Evolutionary conservation across 2,329 filamentous ascomycete species (phyloP), one percentile per base, ranked within the genome.

Genomic region (Beauveria rudraprayagi): DNA sequence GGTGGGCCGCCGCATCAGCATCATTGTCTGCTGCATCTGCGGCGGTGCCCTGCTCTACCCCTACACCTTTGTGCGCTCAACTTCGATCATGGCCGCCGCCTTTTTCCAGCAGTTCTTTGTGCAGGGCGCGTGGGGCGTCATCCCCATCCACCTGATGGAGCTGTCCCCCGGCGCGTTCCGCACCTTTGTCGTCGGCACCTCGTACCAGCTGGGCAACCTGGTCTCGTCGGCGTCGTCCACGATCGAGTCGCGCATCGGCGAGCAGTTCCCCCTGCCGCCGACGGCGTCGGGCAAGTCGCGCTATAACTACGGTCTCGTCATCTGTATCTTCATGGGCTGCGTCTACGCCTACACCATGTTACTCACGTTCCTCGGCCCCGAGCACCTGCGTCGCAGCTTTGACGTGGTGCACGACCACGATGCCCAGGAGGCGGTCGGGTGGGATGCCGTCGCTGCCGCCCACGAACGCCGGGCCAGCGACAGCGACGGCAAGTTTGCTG

Each of bases 301-400:
- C 3, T 91, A 88, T 71, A 77, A 90, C 62, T 95, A 95, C 66
- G 91, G 90, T 44, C 87, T 87, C 67, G 91, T 95, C 10, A 93
- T 96, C 65, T 91, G 87, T 70, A 94, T 95, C 69, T 96, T 96
- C 75, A 92, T 96, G 89, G 92, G 81, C 1, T 91, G 88, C 66
- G 91, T 95, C 1, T 96, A 83, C 66, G 80, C 69, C 28, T 86
- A 84, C 63, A 77, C 83, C n/a, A 78, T 86, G 43, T 1, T 84
- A 6, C 70, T 91, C 60, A 87, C 86, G 0, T 71, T 90, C 10
- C 48, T 90, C 3, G 88, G 88, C 0, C 82, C 82, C 1, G 82
- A 84, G 73, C 76, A 81, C 62, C 68, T 83, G 58, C 70, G 75
- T 40, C 75, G 78, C 65, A 79, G 76, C 65, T 83, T 84, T 65